A percentile compares a stretch with the other conserved stretches of the same genome.
phyloP scores from a whole-genome alignment of 805 yeast genomes.

The Wickerhamomyces mucosus region DNA sequence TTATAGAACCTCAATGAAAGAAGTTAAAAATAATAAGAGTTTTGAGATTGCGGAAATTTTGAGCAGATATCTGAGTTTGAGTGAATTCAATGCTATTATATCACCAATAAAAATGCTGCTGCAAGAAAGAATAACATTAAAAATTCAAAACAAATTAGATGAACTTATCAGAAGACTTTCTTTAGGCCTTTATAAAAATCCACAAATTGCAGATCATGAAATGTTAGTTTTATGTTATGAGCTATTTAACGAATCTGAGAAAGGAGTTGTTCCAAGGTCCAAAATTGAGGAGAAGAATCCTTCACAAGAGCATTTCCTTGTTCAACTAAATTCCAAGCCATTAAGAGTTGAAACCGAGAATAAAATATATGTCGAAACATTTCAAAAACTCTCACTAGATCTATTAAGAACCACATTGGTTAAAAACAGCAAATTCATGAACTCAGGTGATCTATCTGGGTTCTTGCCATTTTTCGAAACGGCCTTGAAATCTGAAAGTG shows the following conservation, averaged over 20 bases:
- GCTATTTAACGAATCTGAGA: slow-evolving; percentile 47
- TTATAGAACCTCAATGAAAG: slow-evolving; percentile 76
- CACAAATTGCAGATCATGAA: slow-evolving; percentile 44
- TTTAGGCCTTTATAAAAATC: slow-evolving; percentile 69
- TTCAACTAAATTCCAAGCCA: slow-evolving; percentile 57
- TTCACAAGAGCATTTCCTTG: slow-evolving; percentile 58
- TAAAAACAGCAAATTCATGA: slow-evolving; percentile 49
- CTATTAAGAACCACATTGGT: slow-evolving; percentile 62
- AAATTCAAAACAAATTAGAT: slow-evolving; percentile 64
- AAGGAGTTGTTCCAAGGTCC: too few species aligned
- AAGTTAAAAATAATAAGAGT: slow-evolving; percentile 83
- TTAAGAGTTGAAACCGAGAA: slow-evolving; percentile 44
- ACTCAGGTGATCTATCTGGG: slow-evolving; percentile 52
- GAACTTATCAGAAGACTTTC: slow-evolving; percentile 72
- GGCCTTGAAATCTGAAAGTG: slow-evolving; percentile 58
- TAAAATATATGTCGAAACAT: slow-evolving; percentile 44
- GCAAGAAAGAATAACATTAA: slow-evolving; percentile 54
- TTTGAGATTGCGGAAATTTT: slow-evolving; percentile 78
- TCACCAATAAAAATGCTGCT: slow-evolving; percentile 61
- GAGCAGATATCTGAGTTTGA: slow-evolving; percentile 51
- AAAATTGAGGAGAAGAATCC: slow-evolving; percentile 23
- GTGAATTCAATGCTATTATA: slow-evolving; percentile 46
- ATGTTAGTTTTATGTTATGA: slow-evolving; percentile 68
- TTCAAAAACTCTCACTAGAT: slow-evolving; percentile 74
- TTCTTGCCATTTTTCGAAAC: slow-evolving; percentile 66